These are phyloP conservation scores for Fusarium camptoceras DNA, from an alignment of 2,329 filamentous ascomycete species.

Conservation along the genomic window DNA sequence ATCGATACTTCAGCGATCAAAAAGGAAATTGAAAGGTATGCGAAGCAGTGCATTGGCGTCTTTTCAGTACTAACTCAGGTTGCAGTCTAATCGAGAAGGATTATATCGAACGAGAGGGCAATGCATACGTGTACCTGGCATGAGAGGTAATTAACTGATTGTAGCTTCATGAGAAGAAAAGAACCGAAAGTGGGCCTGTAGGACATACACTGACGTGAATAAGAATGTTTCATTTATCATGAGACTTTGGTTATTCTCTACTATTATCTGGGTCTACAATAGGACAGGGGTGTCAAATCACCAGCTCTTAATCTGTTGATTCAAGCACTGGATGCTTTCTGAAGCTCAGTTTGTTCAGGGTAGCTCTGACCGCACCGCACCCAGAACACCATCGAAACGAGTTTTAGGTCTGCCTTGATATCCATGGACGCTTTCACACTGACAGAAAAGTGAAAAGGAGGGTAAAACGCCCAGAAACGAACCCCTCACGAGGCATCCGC, in stretches of 20 bases:
- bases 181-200: not conserved
- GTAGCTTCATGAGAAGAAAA: not conserved
- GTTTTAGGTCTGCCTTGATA: not conserved
- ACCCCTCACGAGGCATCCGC: conserved; percentile 26
- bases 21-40: conserved; percentile 93
- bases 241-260: not conserved
- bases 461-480: not conserved
- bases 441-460: not conserved
- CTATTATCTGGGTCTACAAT: not conserved
- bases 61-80: conserved; percentile 13
- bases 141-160: conserved; percentile 51
- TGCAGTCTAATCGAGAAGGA: conserved; percentile 90
- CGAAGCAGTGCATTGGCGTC: conserved; percentile 35
- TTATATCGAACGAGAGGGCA: conserved; percentile 85
- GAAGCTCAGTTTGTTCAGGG: not conserved
- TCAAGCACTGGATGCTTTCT: not conserved
- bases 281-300: not conserved
- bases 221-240: not conserved
- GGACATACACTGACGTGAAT: not conserved
- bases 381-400: not conserved
- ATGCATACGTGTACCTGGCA: conserved; percentile 77
- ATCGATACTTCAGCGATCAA: conserved; percentile 91
- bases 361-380: not conserved
- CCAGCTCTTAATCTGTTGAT: not conserved
- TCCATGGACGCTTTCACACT: not conserved